A percentile compares a stretch with the other conserved stretches of the same genome.
phyloP scores from a whole-genome alignment of 352 stramenopile species.

The Elongisporangium undulatum region DNA sequence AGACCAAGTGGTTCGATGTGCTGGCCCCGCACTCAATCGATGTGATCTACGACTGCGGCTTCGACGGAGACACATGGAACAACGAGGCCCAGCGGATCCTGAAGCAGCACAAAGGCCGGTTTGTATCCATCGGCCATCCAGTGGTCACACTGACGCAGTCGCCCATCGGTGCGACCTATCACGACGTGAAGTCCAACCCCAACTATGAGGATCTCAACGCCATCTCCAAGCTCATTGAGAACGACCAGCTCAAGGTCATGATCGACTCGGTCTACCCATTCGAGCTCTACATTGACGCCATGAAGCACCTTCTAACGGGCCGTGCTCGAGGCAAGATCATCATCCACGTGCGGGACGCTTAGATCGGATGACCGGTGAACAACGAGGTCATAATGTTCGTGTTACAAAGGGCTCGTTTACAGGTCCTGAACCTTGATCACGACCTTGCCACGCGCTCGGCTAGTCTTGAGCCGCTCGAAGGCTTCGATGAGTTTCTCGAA shows the following conservation, averaged over 20 bases:
- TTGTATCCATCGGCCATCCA: conserved; percentile 22
- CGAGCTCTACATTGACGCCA: conserved; percentile 37
- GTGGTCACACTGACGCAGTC: conserved; percentile 41
- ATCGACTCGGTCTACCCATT: conserved; percentile 49
- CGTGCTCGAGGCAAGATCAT: conserved; percentile 62
- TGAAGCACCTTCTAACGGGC: conserved; percentile 40
- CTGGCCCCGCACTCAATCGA: conserved; percentile 24
- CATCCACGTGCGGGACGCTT: conserved; percentile 27
- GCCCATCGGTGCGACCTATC: conserved; percentile 34
- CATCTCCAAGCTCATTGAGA: conserved; percentile 18
- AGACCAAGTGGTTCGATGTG: conserved; percentile 33
- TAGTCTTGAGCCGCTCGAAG: conserved; percentile 23
- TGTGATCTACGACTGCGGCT: conserved; percentile 26
- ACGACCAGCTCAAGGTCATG: conserved; percentile 21
- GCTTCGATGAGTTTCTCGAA: conserved; percentile 20
- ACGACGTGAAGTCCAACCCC: conserved; percentile 14
- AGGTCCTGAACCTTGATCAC: conserved; percentile 24
- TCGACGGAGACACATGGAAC: conserved; percentile 28
- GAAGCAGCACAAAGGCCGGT: conserved; percentile 27
- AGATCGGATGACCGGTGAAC: no score
- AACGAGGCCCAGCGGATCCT: conserved; percentile 25
- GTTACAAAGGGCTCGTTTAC: no score
- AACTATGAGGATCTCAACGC: conserved; percentile 7
- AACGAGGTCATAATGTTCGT: no score
- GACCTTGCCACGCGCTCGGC: conserved; percentile 36